Conservation (phyloP, 305 asterid species). For the Solanum hybrid region DNA sequence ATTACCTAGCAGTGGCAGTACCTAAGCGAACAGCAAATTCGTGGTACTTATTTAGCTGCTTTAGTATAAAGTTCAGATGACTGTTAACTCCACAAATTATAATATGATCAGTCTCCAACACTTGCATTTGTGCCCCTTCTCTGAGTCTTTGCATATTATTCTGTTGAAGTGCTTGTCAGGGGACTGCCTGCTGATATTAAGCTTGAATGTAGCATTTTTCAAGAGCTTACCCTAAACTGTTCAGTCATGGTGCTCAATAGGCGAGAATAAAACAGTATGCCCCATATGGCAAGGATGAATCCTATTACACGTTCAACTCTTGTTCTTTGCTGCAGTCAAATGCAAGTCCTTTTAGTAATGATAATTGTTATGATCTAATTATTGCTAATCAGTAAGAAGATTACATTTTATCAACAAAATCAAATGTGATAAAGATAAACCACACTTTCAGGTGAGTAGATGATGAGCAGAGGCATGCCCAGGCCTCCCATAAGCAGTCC, state of each 20-base stretch:
- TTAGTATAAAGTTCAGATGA: constrained; percentile 74
- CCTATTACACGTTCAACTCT: constrained; percentile 90
- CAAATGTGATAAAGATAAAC: constrained; percentile 21
- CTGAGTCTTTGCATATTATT: constrained; percentile 78
- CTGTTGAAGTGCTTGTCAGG: constrained; percentile 44
- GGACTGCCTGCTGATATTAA: constrained; percentile 13
- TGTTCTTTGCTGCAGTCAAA: constrained; percentile 84
- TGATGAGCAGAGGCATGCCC: constrained; percentile 98
- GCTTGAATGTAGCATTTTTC: constrained; percentile 13
- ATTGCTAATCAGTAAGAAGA: constrained; percentile 18
- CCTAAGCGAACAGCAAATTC: constrained; percentile 90
- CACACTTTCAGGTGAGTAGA: constrained; percentile 94
- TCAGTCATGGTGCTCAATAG: constrained; percentile 96
- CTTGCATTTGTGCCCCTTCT: constrained; percentile 98
- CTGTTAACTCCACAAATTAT: constrained; percentile 84
- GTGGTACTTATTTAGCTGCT: constrained; percentile 90
- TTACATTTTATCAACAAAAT: constrained; percentile 17
- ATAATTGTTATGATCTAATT: constrained; percentile 12
- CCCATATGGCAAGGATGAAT: constrained; percentile 96
- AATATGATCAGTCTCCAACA: constrained; percentile 83
- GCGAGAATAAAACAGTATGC: constrained; percentile 89
- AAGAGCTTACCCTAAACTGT: constrained; percentile 75
- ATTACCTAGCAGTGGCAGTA: constrained; percentile 86
- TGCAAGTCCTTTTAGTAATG: constrained; percentile 9
- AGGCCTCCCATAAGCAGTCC: constrained; percentile 99